Percentiles rank a stretch among this genome's conserved stretches.
phyloP scores from a whole-genome alignment of 179 eudicot species.

The Carnegiea gigantea region DNA sequence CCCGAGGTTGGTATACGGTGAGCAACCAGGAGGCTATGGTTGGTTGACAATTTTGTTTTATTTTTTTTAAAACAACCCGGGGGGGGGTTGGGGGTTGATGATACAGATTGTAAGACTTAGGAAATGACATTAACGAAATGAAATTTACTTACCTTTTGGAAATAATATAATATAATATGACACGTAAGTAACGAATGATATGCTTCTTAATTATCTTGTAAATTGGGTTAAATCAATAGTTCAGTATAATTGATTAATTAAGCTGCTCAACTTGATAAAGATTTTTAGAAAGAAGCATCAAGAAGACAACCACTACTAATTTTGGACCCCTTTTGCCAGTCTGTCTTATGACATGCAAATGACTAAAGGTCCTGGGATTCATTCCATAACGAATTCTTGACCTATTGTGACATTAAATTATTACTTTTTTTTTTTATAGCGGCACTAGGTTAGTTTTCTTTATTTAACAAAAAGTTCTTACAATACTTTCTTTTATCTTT shows the following conservation, averaged over 20 bases:
- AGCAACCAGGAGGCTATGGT: neutral
- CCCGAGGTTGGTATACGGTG: conserved; percentile 16
- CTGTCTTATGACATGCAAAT: neutral
- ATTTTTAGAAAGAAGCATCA: neutral
- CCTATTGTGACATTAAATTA: too few relatives aligned
- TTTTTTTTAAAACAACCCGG: too few relatives aligned
- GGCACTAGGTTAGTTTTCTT: too few relatives aligned
- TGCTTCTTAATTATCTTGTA: neutral
- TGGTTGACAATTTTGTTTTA: too few relatives aligned
- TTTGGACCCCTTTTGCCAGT: neutral
- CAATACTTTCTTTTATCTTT: too few relatives aligned
- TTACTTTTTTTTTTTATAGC: too few relatives aligned
- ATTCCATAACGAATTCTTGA: too few relatives aligned
- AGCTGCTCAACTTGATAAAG: neutral
- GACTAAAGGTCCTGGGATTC: neutral
- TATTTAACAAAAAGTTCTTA: too few relatives aligned
- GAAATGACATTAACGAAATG: conserved; percentile 4
- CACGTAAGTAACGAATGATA: neutral
- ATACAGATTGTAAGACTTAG: conserved; percentile 11
- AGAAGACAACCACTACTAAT: neutral
- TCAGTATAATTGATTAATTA: neutral
- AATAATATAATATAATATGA: neutral
- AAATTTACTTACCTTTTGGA: neutral
- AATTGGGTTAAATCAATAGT: neutral
- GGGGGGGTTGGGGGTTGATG: neutral